phyloP scores from a whole-genome alignment of 768 basidiomycete species.

The Leccinum disarticulatum region DNA sequence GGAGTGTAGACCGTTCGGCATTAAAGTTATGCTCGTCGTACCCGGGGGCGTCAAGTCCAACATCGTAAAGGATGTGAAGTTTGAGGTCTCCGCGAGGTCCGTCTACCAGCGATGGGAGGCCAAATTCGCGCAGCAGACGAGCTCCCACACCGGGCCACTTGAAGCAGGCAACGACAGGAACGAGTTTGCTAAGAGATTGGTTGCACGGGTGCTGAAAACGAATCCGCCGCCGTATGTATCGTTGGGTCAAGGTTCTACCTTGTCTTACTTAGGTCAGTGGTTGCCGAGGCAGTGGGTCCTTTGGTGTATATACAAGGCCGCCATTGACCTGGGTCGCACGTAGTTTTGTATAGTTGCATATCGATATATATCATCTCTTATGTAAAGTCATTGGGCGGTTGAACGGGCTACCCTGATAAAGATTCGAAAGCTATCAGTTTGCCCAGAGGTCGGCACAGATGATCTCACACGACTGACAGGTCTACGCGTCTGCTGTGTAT shows the following conservation, averaged over 20 bases:
- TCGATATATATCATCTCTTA: too few species aligned
- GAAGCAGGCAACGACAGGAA: slow-evolving; percentile 46
- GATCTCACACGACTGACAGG: too few species aligned
- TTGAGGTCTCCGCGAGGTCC: not conserved
- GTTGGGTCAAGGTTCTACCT: slow-evolving; percentile 43
- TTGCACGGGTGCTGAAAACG: slow-evolving; percentile 43
- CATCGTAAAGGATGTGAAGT: slow-evolving; percentile 42
- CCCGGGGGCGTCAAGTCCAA: slow-evolving; percentile 70
- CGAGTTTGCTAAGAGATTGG: slow-evolving; percentile 54
- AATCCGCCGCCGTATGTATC: slow-evolving; percentile 53
- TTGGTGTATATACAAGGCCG: slow-evolving; percentile 10
- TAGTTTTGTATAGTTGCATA: not conserved
- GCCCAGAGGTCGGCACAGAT: too few species aligned
- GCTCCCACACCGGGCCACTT: not conserved
- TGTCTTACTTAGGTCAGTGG: slow-evolving; percentile 21
- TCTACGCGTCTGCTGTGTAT: too few species aligned
- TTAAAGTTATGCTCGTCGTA: slow-evolving; percentile 67
- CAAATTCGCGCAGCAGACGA: slow-evolving; percentile 53
- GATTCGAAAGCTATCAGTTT: too few species aligned
- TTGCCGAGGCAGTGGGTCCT: slow-evolving; percentile 28
- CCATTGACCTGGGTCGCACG: slow-evolving; percentile 14
- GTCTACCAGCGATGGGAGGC: slow-evolving; percentile 39
- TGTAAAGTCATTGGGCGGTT: too few species aligned
- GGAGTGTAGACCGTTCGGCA: slow-evolving; percentile 72
- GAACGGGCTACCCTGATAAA: too few species aligned